Evolutionary conservation across 2,329 filamentous ascomycete genomes (phyloP).

Genomic region (Fusarium secorum): DNA sequence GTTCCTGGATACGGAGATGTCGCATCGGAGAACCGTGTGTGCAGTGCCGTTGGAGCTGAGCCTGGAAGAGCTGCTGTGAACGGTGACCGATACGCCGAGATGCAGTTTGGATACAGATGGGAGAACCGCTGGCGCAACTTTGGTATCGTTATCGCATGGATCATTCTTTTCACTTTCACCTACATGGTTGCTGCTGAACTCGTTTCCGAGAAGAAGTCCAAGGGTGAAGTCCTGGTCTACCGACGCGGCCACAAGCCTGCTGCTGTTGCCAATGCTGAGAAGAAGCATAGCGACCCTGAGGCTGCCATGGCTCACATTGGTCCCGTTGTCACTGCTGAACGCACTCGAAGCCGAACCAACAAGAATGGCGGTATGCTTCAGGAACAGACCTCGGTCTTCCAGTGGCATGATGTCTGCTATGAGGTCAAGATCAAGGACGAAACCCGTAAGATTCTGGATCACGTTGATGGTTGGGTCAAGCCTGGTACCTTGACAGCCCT

Average conservation of each 20-base stretch:
- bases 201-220: slow-evolving; percentile 72
- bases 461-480: slow-evolving; percentile 93
- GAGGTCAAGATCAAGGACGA: slow-evolving; percentile 81
- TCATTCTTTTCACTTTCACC: slow-evolving; percentile 65
- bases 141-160: slow-evolving; percentile 72
- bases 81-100: slow-evolving; percentile 56
- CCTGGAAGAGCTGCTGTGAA: slow-evolving; percentile 54
- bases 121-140: slow-evolving; percentile 74
- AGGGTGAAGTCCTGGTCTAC: slow-evolving; percentile 80
- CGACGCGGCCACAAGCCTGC: slow-evolving; percentile 71
- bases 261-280: slow-evolving; percentile 65
- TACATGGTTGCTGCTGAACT: slow-evolving; percentile 74
- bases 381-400: slow-evolving; percentile 78
- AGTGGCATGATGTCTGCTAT: slow-evolving; percentile 85
- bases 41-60: slow-evolving; percentile 56
- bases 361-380: slow-evolving; percentile 56
- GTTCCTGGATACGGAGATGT: slow-evolving; percentile 41
- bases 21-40: slow-evolving; percentile 49
- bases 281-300: slow-evolving; percentile 68
- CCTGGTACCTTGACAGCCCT: slow-evolving; percentile 88
- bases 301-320: slow-evolving; percentile 60
- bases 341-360: slow-evolving; percentile 45
- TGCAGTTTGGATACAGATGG: slow-evolving; percentile 61
- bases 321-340: slow-evolving; percentile 56
- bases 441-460: slow-evolving; percentile 77